Base-by-base conservation (phyloP, 208 protist genomes). In the Leishmania major region DNA sequence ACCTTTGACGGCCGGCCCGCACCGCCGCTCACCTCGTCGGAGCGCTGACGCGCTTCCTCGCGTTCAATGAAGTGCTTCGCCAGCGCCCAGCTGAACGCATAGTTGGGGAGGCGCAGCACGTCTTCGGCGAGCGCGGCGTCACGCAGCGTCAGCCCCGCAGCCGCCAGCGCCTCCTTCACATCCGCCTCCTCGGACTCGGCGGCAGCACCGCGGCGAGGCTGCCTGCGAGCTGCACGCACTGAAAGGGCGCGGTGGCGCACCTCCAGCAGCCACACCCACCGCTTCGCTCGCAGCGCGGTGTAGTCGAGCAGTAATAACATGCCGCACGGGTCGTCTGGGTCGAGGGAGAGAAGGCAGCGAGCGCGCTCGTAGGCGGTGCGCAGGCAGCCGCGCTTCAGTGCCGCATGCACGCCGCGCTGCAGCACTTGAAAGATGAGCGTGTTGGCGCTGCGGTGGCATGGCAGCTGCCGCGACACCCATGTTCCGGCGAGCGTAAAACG, bases 231-330 rank as follows among this genome's bases (percentile, higher is more conserved):
- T 6, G 77, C 45, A 37, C 74, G 59, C 78, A 78, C 67, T 43
- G 49, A 66, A n/a, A 43, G 31, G 77, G 80, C 59, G 55, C 69
- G 64, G 62, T 84, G 81, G 45, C 77, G 66, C 79, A 94, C 74
- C 71, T 95, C 87, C n/a, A 97, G 78, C 62, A 97, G 82, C 93
- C 95, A 97, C 73, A 88, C 85, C 93, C 95, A 97, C 72, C 87
- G 83, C 86, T 91, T 92, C 51, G 90, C 80, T 3, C 93, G 92
- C 72, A 97, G 85, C 3, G 95, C 95, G 28, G 91, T 76, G 88
- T 96, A 96, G 81, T 96, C 95, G 5, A 97, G 77, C 70, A 91
- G 77, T 70, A 95, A 82, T 80, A 96, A 81, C 80, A 90, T 86
- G 22, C 90, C 89, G 75, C 79, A 85, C 45, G 92, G 90, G 79